phyloP scores from a whole-genome alignment of 2,329 filamentous ascomycete genomes.

The Cordyceps fumosorosea region DNA sequence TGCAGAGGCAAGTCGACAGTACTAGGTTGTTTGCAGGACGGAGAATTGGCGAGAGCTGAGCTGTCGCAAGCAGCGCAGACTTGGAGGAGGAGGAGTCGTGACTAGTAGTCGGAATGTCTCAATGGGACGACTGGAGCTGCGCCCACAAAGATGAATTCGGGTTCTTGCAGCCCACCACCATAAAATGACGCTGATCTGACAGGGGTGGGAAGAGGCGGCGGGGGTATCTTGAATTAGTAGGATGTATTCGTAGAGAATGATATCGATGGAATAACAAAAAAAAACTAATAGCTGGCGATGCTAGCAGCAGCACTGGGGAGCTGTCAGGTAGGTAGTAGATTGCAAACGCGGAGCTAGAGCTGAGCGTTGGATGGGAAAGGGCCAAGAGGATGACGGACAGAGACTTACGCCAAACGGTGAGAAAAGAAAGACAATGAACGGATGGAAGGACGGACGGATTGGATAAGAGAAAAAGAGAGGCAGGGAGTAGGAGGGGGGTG shows the following conservation, averaged over 20 bases:
- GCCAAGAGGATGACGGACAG: not conserved
- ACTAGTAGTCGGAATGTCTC: not conserved
- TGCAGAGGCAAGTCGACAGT: not conserved
- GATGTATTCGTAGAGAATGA: conserved; percentile 1
- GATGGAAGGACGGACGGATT: not conserved
- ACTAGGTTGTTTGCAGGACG: not conserved
- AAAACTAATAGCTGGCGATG: conserved; percentile 1
- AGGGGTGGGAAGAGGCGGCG: conserved; percentile 6
- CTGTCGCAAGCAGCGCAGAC: not conserved
- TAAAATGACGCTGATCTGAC: conserved; percentile 9
- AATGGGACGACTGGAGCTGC: conserved; percentile 5
- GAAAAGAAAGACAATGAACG: not conserved
- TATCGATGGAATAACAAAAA: conserved; percentile 6
- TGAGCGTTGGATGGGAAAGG: not conserved
- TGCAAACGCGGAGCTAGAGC: not conserved
- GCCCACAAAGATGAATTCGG: conserved; percentile 2
- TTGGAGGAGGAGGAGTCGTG: not conserved
- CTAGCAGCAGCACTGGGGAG: not conserved
- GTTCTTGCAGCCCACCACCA: not conserved
- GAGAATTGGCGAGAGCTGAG: not conserved
- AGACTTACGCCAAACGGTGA: not conserved
- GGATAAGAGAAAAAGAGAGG: not conserved
- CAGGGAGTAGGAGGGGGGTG: not conserved
- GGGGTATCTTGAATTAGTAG: conserved; percentile 6
- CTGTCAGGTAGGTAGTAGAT: not conserved